These are phyloP conservation scores for Venturiaceae sp. DNA, from an alignment of 2,329 filamentous ascomycete species.

Conservation along the genomic window DNA sequence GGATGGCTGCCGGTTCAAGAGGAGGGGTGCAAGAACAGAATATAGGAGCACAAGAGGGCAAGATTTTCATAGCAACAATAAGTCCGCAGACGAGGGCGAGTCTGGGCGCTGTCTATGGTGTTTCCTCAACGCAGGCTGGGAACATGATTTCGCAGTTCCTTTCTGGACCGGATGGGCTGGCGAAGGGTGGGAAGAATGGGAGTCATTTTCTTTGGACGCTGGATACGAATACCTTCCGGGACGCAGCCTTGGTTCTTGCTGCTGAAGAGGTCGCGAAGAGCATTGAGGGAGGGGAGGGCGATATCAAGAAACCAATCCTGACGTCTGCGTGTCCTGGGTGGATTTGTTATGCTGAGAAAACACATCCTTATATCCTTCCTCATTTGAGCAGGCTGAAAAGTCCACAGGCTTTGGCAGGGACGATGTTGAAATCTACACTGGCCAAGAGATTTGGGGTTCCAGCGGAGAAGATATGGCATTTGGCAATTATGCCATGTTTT, in stretches of 20 bases:
- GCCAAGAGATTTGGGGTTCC: slow-evolving; percentile 62
- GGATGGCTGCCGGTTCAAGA: slow-evolving; percentile 14
- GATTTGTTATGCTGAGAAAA: slow-evolving; percentile 99
- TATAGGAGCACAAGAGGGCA: slow-evolving; percentile 37
- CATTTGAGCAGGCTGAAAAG: slow-evolving; percentile 89
- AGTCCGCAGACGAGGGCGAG: slow-evolving; percentile 87
- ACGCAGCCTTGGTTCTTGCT: slow-evolving; percentile 63
- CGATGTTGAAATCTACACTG: slow-evolving; percentile 77
- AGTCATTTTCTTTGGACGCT: slow-evolving; percentile 83
- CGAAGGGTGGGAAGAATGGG: slow-evolving; percentile 57
- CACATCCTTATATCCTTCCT: slow-evolving; percentile 84
- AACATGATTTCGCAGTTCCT: slow-evolving; percentile 77
- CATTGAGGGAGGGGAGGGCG: slow-evolving; percentile 22
- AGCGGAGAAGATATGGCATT: slow-evolving; percentile 80
- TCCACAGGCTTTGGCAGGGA: slow-evolving; percentile 85
- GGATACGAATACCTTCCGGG: slow-evolving; percentile 76
- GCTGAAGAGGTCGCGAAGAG: slow-evolving; percentile 36
- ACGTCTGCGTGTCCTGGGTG: slow-evolving; percentile 92
- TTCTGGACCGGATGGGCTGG: slow-evolving; percentile 58
- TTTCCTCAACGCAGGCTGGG: slow-evolving; percentile 64
- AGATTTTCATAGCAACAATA: slow-evolving; percentile 83
- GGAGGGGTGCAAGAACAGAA: background rate
- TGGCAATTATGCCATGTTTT: slow-evolving; percentile 97
- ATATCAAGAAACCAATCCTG: slow-evolving; percentile 53
- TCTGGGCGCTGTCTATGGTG: slow-evolving; percentile 72